Evolutionary conservation across 768 basidiomycete species (phyloP), one percentile per base, ranked within the genome.

Genomic region (Coprinellus micaceus): DNA sequence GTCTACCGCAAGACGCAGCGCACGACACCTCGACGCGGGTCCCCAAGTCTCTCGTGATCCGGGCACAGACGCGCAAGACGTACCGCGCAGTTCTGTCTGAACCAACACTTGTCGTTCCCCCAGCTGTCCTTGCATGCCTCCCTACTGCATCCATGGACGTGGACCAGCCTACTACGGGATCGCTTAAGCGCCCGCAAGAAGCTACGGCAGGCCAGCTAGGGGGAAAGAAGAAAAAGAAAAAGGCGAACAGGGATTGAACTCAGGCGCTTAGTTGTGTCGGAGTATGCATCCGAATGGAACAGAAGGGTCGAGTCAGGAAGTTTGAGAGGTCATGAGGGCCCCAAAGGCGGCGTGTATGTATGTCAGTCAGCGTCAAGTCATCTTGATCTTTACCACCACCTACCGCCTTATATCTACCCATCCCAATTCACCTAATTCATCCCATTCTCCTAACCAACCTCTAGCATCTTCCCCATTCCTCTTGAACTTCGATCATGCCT

Each of bases 41-140:
- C 0, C 81, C 88, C 0, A 88, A 88, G 64, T 84, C 87, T 0
- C 69, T 93, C 2, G 73, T 89, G 1, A 68, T 90, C 44, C 83
- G 89, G 50, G 87, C 90, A 19, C 91, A 89, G 72, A 89, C 90
- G 0, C 87, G 91, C 29, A 83, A 82, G 64, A 91, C 89, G 4
- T 91, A 89, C 63, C 82, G 90, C 4, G 87, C 91, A 0, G 80
- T 92, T 0, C 71, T 93, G 21, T 91, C 90, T 2, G 88, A 89
- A 64, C 89, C 91, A 0, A 81, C 67, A 46, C 66, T 91, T 10
- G 77, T 92, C 11, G 67, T 90, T 19, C 49, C 49, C 1, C 85
- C 86, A 9, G 61, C 63, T 43, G 68, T 33, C 48, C 4, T 44
- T 3, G 39, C 29, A 10, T 17, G 36, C 9, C 47, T 48, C 7